These are phyloP conservation scores for Exsudoporus floridanus DNA, from an alignment of 1,284 basidiomycete genomes.

Conservation along the genomic window DNA sequence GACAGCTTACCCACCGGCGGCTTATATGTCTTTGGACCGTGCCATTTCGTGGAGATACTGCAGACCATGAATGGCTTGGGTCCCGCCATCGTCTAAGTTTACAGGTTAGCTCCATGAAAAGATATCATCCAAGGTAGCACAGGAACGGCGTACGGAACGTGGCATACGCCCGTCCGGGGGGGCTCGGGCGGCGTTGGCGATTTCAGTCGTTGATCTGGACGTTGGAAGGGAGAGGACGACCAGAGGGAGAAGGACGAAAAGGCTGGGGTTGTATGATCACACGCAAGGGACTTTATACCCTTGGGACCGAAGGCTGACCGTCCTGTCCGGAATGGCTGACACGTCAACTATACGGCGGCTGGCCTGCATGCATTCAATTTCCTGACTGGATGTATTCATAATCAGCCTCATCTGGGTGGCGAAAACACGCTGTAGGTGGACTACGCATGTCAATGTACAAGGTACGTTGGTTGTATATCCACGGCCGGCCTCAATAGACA, in stretches of 20 bases:
- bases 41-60: slow-evolving; percentile 3
- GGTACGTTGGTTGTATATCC: too few species aligned
- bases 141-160: slow-evolving; percentile 4
- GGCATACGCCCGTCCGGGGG: not conserved
- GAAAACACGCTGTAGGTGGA: too few species aligned
- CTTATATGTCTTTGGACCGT: not conserved
- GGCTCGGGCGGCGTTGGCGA: not conserved
- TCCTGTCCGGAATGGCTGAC: not conserved
- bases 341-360: not conserved
- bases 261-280: not conserved
- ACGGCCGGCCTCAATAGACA: too few species aligned
- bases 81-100: not conserved
- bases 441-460: too few species aligned
- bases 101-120: not conserved
- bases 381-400: not conserved
- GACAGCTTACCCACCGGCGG: not conserved
- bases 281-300: slow-evolving; percentile 2
- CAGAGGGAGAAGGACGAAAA: not conserved
- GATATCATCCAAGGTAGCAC: not conserved
- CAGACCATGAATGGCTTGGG: slow-evolving; percentile 13
- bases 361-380: slow-evolving; percentile 1
- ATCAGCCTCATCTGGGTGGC: not conserved
- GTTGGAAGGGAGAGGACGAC: not conserved
- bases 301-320: slow-evolving; percentile 8
- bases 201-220: not conserved